Evolutionary conservation across 2,329 filamentous ascomycete genomes (phyloP).

Genomic region (Cladosporium sp.): DNA sequence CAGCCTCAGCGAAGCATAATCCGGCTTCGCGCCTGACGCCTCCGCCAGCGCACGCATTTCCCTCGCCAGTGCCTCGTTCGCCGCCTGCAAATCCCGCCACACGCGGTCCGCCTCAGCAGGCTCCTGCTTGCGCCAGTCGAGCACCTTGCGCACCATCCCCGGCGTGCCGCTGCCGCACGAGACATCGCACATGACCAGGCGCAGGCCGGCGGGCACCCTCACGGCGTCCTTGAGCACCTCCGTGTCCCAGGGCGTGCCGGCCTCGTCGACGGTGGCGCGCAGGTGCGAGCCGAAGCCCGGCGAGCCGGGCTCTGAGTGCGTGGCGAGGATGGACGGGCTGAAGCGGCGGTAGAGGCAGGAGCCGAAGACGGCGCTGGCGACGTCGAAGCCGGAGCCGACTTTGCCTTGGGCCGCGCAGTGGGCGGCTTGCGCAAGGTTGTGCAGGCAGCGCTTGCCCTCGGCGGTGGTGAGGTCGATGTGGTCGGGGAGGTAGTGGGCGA

Average conservation of each 20-base stretch:
- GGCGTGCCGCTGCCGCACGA: slow-evolving; percentile 91
- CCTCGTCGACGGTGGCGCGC: slow-evolving; percentile 59
- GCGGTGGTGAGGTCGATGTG: slow-evolving; percentile 53
- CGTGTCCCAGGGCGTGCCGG: slow-evolving; percentile 64
- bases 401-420: slow-evolving; percentile 97
- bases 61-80: slow-evolving; percentile 64
- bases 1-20: slow-evolving; percentile 48
- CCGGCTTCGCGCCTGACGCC: slow-evolving; percentile 35
- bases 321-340: slow-evolving; percentile 66
- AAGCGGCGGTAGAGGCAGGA: slow-evolving; percentile 91
- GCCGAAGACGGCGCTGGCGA: slow-evolving; percentile 87
- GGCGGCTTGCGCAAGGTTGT: slow-evolving; percentile 88
- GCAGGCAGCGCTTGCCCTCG: slow-evolving; percentile 56
- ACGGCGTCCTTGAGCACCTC: slow-evolving; percentile 66
- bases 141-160: slow-evolving; percentile 88
- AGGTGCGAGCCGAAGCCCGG: slow-evolving; percentile 62
- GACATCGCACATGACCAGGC: slow-evolving; percentile 90
- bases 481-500: slow-evolving; percentile 65
- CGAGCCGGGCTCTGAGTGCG: slow-evolving; percentile 59
- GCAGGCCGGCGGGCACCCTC: slow-evolving; percentile 64
- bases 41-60: slow-evolving; percentile 53
- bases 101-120: slow-evolving; percentile 58
- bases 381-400: slow-evolving; percentile 91
- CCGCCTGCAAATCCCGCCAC: slow-evolving; percentile 68
- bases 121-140: slow-evolving; percentile 69